Base-by-base conservation (phyloP, 176 grass and related monocot species). In the Avena eriantha region DNA sequence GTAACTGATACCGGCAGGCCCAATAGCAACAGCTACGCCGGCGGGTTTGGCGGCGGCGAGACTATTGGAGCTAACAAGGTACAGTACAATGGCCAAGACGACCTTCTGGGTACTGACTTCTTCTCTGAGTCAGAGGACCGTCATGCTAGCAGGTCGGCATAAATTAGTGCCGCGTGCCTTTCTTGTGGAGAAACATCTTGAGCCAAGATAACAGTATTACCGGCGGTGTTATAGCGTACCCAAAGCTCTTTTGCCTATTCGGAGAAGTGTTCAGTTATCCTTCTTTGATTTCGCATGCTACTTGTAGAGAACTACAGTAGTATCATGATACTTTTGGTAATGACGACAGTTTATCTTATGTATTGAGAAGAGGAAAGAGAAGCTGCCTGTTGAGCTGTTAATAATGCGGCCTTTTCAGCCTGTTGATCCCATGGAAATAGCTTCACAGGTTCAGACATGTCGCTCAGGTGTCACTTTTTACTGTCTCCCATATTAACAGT, bases 61-160 rank as follows among this genome's bases (percentile, higher is more conserved):
- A 24, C 18, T 7, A 12, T 59, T 68, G 81, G 34, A 19, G 31
- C 68, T 46, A 83, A 79, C 80, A 66, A 83, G 55, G 78, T 73
- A 11, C 85, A 91, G 33, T 87, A 69, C 78, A 89, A 86, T 74
- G 86, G 79, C 82, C 81, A 88, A 68, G 87, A 88, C 48, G 87
- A 91, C 33, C 79, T 86, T 29, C 54, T 92, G 8, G 88, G 76
- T 29, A 88, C 83, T 9, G 76, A 86, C 6, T 90, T 69, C 69
- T 87, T 92, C 10, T 71, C 83, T 3, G 88, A 91, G 21, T 74
- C 85, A 43, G 83, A 90, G 46, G 77, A 92, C 2, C 82, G 84
- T 58, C 89, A 90, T 34, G 90, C 81, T 18, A 81, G 88, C 80
- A 87, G 83, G 60, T 73, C 85, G 85, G 39, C 35, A 35, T 86